These are phyloP conservation scores for Juglanconis juglandina DNA, from an alignment of 2,329 filamentous ascomycete species.

Conservation along the genomic window DNA sequence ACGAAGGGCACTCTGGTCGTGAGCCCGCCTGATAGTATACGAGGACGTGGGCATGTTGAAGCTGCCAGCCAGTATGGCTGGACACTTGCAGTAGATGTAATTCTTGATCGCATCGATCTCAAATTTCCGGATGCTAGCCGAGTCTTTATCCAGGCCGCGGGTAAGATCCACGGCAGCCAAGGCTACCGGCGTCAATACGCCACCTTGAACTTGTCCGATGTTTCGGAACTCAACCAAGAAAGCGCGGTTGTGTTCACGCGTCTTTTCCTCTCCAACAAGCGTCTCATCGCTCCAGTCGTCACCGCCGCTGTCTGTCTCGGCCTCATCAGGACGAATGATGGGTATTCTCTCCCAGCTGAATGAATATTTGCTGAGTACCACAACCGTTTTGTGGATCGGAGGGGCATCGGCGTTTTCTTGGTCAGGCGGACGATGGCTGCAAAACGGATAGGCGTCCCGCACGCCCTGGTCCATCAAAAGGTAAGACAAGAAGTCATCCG, in stretches of 20 bases:
- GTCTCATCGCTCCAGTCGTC: too few species aligned
- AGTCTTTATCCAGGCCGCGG: slow-evolving; percentile 56
- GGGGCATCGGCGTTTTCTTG: slow-evolving; percentile 52
- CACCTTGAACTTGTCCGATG: slow-evolving; percentile 26
- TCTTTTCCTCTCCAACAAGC: too few species aligned
- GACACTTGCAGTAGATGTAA: slow-evolving; percentile 44
- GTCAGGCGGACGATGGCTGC: slow-evolving; percentile 54
- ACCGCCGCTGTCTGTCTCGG: too few species aligned
- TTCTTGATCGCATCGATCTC: slow-evolving; percentile 51
- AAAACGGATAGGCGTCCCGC: slow-evolving; percentile 48
- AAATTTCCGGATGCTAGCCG: slow-evolving; percentile 52
- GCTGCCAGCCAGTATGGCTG: slow-evolving; percentile 60
- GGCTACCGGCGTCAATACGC: slow-evolving; percentile 37
- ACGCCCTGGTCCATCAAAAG: slow-evolving; percentile 48
- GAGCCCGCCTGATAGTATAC: slow-evolving; percentile 50
- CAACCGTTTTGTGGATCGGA: slow-evolving; percentile 57
- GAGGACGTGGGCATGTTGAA: slow-evolving; percentile 62
- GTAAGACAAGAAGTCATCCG: slow-evolving; percentile 58
- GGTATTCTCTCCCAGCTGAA: slow-evolving; percentile 56
- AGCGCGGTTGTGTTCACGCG: slow-evolving; percentile 55
- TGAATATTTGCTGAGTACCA: slow-evolving; percentile 53
- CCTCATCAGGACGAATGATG: slow-evolving; percentile 31
- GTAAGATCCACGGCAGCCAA: slow-evolving; percentile 60
- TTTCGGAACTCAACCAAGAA: slow-evolving; percentile 42
- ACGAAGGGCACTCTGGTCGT: slow-evolving; percentile 45